Evolutionary conservation across 2,329 filamentous ascomycete species (phyloP).

Genomic region (Colletotrichum navitas): DNA sequence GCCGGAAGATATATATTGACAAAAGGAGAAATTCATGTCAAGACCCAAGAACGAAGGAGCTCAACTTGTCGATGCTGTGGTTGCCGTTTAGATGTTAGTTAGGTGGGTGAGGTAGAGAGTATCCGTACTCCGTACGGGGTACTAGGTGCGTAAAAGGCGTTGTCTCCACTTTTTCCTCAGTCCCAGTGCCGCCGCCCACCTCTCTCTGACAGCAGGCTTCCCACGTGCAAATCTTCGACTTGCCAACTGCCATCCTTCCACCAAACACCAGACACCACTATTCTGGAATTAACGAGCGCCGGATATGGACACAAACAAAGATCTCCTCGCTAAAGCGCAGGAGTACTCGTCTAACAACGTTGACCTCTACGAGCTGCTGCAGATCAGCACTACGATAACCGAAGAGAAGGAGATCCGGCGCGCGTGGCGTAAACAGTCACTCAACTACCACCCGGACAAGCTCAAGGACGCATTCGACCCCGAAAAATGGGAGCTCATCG

Average conservation of each 20-base stretch:
- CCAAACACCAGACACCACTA: slow-evolving; percentile 1
- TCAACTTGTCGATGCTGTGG: not conserved
- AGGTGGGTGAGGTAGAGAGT: not conserved
- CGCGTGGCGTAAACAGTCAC: slow-evolving; percentile 85
- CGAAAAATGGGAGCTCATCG: slow-evolving; percentile 86
- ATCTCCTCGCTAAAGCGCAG: slow-evolving; percentile 66
- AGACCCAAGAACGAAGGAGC: not conserved
- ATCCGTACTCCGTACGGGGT: no score
- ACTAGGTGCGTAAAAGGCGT: not conserved
- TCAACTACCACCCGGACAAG: slow-evolving; percentile 97
- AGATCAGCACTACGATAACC: slow-evolving; percentile 70
- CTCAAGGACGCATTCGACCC: slow-evolving; percentile 80
- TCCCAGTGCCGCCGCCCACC: not conserved
- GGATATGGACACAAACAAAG: slow-evolving; percentile 53
- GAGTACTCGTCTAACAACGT: slow-evolving; percentile 71
- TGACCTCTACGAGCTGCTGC: slow-evolving; percentile 85
- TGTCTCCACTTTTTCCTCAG: slow-evolving; percentile 12
- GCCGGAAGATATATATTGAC: no score
- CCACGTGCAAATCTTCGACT: slow-evolving; percentile 20
- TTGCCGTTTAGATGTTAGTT: not conserved
- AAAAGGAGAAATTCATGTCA: not conserved
- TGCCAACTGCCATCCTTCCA: not conserved
- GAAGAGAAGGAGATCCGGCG: slow-evolving; percentile 81
- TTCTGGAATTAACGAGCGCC: not conserved
- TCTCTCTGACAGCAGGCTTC: not conserved